Percentiles rank a stretch among this genome's conserved stretches.
These are phyloP conservation scores for Epichloe coenophiala DNA, from an alignment of 2,329 filamentous ascomycete genomes.

Conservation along the genomic window DNA sequence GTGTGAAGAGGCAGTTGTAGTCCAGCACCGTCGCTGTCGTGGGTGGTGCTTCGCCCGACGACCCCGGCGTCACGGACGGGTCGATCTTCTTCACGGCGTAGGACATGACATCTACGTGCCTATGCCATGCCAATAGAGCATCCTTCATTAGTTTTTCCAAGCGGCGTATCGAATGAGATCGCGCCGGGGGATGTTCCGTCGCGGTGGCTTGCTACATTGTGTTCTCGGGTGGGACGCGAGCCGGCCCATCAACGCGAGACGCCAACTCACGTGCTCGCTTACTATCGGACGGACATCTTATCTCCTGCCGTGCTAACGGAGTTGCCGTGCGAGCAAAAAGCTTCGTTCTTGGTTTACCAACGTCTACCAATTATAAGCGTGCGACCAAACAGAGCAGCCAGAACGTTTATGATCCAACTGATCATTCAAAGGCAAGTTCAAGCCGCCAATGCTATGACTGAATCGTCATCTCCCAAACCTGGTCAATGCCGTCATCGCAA, in stretches of 20 bases:
- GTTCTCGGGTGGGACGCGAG: not conserved
- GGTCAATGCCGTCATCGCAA: not conserved
- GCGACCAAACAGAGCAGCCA: no score
- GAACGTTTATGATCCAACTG: no score
- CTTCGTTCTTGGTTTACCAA: no score
- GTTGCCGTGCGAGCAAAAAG: no score
- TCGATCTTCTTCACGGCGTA: constrained; percentile 7
- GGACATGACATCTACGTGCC: constrained; percentile 9
- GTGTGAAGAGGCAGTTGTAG: constrained; percentile 75
- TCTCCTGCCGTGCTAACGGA: no score
- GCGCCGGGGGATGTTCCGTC: not conserved
- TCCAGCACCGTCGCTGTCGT: constrained; percentile 62
- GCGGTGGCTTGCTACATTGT: not conserved
- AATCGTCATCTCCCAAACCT: not conserved
- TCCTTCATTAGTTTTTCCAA: not conserved
- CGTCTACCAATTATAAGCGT: no score
- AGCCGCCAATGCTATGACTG: not conserved
- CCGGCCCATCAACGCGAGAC: constrained; percentile 6
- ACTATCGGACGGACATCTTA: no score
- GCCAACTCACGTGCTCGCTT: constrained; percentile 10
- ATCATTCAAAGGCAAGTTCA: no score
- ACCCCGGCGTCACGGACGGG: not conserved
- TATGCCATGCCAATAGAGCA: not conserved
- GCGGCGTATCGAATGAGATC: not conserved
- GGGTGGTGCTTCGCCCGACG: constrained; percentile 2